Percentiles rank a stretch among this genome's conserved stretches.
Conservation (phyloP, 2,329 filamentous ascomycete species). For the Teratosphaeria gauchensis region DNA sequence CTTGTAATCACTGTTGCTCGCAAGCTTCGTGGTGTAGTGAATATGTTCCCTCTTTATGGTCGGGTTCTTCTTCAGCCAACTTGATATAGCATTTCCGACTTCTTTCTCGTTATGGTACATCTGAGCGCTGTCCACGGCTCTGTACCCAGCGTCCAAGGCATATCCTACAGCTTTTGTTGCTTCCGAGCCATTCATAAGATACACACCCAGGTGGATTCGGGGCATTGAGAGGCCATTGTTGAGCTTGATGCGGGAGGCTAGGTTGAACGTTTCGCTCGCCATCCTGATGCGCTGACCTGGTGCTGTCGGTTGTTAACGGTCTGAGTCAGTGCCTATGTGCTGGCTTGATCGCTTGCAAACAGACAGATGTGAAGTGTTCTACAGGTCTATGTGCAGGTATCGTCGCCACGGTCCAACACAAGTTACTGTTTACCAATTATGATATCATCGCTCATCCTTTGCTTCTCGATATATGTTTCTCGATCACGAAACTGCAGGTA, state of each 20-base stretch:
- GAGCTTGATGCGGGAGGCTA: constrained; percentile 41
- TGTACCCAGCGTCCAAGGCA: constrained; percentile 35
- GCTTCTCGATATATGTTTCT: too few species aligned
- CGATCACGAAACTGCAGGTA: too few species aligned
- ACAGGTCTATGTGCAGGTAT: too few species aligned
- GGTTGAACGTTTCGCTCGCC: constrained; percentile 20
- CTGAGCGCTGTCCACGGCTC: constrained; percentile 50
- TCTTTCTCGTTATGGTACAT: constrained; percentile 65
- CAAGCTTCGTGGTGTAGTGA: constrained; percentile 73
- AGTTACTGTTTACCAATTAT: too few species aligned
- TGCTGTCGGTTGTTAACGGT: too few species aligned
- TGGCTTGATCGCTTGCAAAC: too few species aligned
- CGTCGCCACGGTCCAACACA: too few species aligned
- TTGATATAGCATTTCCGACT: constrained; percentile 53
- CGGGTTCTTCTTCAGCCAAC: constrained; percentile 17
- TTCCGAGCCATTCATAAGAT: constrained; percentile 57
- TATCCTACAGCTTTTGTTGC: constrained; percentile 45
- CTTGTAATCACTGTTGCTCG: constrained; percentile 58
- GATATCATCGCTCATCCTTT: too few species aligned
- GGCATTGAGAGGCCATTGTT: constrained; percentile 59
- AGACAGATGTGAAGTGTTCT: too few species aligned
- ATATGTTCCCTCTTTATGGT: constrained; percentile 56
- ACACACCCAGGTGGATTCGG: constrained; percentile 63
- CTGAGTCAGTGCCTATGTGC: too few species aligned
- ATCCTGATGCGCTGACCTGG: neutral